Conservation (phyloP, 2,329 filamentous ascomycete species). For the Truncatella angustata region DNA sequence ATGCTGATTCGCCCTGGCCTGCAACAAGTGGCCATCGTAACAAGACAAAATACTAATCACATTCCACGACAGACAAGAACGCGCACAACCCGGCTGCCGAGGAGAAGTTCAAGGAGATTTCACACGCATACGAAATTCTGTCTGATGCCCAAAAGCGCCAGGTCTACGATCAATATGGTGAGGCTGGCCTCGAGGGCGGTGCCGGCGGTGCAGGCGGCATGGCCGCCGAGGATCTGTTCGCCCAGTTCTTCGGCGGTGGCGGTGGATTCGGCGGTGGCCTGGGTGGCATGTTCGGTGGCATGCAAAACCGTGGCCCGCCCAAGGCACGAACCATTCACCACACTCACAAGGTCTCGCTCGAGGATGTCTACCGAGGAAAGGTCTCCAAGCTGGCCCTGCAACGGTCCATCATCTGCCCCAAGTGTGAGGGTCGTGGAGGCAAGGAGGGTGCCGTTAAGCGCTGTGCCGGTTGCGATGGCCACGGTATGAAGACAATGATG, state of each 20-base stretch:
- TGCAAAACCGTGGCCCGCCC: conserved; percentile 72
- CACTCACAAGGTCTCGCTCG: conserved; percentile 95
- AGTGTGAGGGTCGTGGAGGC: conserved; percentile 90
- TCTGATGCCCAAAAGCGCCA: conserved; percentile 88
- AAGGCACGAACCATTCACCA: conserved; percentile 97
- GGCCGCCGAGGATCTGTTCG: conserved; percentile 94
- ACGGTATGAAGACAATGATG: conserved; percentile 99
- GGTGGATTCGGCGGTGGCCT: conserved; percentile 73
- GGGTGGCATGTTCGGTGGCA: conserved; percentile 73
- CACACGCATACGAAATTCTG: conserved; percentile 91
- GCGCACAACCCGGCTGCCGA: conserved; percentile 87
- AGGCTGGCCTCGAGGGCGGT: conserved; percentile 91
- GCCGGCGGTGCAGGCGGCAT: conserved; percentile 72
- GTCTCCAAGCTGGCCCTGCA: conserved; percentile 95
- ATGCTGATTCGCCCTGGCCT: neutral
- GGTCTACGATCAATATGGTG: conserved; percentile 95
- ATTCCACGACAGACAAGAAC: conserved; percentile 76
- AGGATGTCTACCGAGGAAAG: conserved; percentile 98
- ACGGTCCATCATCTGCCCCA: conserved; percentile 94
- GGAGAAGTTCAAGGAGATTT: conserved; percentile 98
- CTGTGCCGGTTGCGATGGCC: conserved; percentile 85
- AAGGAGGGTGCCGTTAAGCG: conserved; percentile 98
- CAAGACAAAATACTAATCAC: conserved; percentile 19
- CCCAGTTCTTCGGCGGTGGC: conserved; percentile 87
- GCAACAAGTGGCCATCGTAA: neutral